These are phyloP conservation scores for Cryptosporidium felis DNA, from an alignment of 169 alveolate genomes.

Conservation along the genomic window DNA sequence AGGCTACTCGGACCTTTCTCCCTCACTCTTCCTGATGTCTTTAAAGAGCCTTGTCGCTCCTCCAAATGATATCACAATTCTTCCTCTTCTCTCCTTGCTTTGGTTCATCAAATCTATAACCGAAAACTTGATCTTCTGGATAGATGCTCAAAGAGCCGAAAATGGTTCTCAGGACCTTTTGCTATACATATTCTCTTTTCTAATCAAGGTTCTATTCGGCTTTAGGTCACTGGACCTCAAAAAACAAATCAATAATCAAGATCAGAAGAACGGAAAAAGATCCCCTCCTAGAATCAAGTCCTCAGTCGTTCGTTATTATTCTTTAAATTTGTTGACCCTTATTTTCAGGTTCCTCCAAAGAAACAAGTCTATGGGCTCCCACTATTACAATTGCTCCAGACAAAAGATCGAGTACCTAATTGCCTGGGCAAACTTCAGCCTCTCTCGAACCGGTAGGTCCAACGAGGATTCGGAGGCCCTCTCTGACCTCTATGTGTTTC, in stretches of 20 bases:
- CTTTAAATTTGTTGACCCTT: not conserved
- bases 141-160: not conserved
- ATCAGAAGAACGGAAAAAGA: not conserved
- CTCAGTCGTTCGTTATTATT: slow-evolving; percentile 18
- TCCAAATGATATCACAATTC: slow-evolving; percentile 5
- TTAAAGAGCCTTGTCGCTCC: not conserved
- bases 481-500: slow-evolving; percentile 21
- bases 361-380: not conserved
- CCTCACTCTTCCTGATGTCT: slow-evolving; percentile 30
- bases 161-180: slow-evolving; percentile 1
- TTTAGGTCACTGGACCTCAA: not conserved
- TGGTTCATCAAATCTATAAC: not conserved
- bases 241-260: not conserved
- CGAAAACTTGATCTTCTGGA: not conserved
- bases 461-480: slow-evolving; percentile 20
- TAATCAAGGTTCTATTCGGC: slow-evolving; percentile 33
- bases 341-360: not conserved
- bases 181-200: slow-evolving; percentile 1
- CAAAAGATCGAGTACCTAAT: slow-evolving; percentile 3
- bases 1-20: not conserved
- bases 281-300: slow-evolving; percentile 50
- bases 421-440: slow-evolving; percentile 1
- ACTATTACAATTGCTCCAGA: not conserved
- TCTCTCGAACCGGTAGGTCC: not conserved
- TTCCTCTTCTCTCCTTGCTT: slow-evolving; percentile 24